Evolutionary conservation across 108 stramenopile species (phyloP).

Genomic region (Phaeodactylum tricornutum): DNA sequence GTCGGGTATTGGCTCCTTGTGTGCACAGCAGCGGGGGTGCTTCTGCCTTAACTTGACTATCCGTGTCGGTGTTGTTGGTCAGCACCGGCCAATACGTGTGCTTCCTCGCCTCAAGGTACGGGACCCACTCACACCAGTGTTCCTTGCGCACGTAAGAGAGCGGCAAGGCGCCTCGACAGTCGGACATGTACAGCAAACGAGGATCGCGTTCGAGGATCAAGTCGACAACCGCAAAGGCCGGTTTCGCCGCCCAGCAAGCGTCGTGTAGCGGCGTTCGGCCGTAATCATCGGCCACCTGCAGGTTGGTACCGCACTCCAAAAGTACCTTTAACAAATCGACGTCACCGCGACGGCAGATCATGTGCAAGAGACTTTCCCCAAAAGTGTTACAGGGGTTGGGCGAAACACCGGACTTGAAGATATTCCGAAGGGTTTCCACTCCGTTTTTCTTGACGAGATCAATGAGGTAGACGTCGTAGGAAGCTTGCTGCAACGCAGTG

Average conservation of each 20-base stretch:
- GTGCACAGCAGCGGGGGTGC: background rate
- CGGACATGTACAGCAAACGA: slow-evolving; percentile 32
- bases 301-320: slow-evolving; percentile 20
- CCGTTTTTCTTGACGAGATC: slow-evolving; percentile 45
- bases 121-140: slow-evolving; percentile 55
- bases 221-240: slow-evolving; percentile 42
- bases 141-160: slow-evolving; percentile 45
- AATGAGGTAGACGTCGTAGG: slow-evolving; percentile 51
- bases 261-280: slow-evolving; percentile 81
- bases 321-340: slow-evolving; percentile 25
- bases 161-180: slow-evolving; percentile 47
- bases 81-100: slow-evolving; percentile 39
- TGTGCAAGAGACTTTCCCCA: slow-evolving; percentile 59
- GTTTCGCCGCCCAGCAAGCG: slow-evolving; percentile 60
- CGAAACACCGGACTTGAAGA: slow-evolving; percentile 37
- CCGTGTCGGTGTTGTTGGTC: slow-evolving; percentile 4
- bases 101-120: slow-evolving; percentile 29
- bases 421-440: slow-evolving; percentile 14
- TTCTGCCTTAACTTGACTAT: background rate
- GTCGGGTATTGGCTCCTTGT: background rate
- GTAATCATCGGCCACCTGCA: slow-evolving; percentile 56
- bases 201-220: slow-evolving; percentile 27
- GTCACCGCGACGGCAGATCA: slow-evolving; percentile 51
- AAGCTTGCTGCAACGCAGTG: slow-evolving; percentile 43
- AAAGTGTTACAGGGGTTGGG: slow-evolving; percentile 73